Percentiles rank a stretch among this genome's conserved stretches.
Conservation (phyloP, 148 eudicot species). For the Talinum fruticosum region DNA sequence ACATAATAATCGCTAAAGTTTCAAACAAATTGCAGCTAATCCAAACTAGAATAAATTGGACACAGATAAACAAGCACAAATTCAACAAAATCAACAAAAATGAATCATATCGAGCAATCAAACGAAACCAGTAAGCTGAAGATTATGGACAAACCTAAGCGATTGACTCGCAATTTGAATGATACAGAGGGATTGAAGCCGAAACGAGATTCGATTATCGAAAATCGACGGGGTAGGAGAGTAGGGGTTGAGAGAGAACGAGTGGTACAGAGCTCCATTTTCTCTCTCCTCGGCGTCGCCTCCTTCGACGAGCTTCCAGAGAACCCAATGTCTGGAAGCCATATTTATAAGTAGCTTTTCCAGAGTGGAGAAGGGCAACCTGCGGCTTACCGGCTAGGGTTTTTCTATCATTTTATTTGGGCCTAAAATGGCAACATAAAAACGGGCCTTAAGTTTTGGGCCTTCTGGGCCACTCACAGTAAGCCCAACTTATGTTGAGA, state of each 20-base stretch:
- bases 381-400: background rate
- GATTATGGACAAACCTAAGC: constrained; percentile 12
- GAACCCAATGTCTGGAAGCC: background rate
- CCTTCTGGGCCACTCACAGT: background rate
- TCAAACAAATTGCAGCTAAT: background rate
- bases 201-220: background rate
- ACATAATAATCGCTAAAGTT: background rate
- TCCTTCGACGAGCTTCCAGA: background rate
- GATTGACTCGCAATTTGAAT: background rate
- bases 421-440: background rate
- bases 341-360: background rate
- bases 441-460: background rate
- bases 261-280: constrained; percentile 26
- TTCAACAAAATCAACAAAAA: background rate
- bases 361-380: background rate
- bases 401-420: background rate
- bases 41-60: background rate
- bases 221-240: background rate
- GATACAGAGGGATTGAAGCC: background rate
- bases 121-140: background rate
- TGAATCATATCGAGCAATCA: background rate
- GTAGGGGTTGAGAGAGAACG: constrained; percentile 1
- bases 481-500: background rate
- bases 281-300: too few species aligned
- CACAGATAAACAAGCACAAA: background rate